Evolutionary conservation across 768 basidiomycete species (phyloP).

Genomic region (Amanita polypyramis): DNA sequence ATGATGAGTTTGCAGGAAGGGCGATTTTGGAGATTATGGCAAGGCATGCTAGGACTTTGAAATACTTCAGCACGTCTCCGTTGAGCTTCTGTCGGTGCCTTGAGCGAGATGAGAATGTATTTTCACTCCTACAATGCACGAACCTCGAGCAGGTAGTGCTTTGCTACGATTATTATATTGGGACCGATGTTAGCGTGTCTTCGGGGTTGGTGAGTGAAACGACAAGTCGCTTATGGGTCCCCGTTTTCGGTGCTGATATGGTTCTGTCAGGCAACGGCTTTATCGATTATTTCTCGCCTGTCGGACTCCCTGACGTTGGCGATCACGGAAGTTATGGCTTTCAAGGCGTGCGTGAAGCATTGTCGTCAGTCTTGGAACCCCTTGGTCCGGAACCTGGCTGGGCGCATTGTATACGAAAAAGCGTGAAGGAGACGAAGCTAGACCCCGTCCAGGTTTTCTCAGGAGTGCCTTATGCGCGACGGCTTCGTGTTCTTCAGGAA

Average conservation of each 20-base stretch:
- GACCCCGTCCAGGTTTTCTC: not conserved
- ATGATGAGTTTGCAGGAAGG: not conserved
- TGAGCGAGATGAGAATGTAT: not conserved
- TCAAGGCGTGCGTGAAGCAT: not conserved
- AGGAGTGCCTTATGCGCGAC: too few relatives aligned
- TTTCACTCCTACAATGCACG: not conserved
- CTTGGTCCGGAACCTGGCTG: not conserved
- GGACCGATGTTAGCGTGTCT: too few relatives aligned
- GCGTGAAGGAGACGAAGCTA: too few relatives aligned
- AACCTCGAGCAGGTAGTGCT: not conserved
- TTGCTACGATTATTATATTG: not conserved
- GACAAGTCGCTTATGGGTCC: too few relatives aligned
- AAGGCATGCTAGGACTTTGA: not conserved
- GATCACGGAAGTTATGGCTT: not conserved
- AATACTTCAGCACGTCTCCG: not conserved
- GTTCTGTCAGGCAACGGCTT: not conserved
- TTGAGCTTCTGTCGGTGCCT: not conserved
- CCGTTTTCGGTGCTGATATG: not conserved
- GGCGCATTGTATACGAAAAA: not conserved
- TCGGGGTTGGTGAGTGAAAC: too few relatives aligned
- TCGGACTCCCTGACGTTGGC: not conserved
- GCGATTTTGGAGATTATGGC: conserved; percentile 1
- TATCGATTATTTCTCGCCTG: conserved; percentile 1
- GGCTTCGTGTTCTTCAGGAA: too few relatives aligned
- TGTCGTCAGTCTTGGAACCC: not conserved